Percentiles rank a stretch among this genome's conserved stretches.
These are phyloP conservation scores for Aspergillus hancockii DNA, from an alignment of 495 filamentous ascomycete genomes.

Conservation along the genomic window DNA sequence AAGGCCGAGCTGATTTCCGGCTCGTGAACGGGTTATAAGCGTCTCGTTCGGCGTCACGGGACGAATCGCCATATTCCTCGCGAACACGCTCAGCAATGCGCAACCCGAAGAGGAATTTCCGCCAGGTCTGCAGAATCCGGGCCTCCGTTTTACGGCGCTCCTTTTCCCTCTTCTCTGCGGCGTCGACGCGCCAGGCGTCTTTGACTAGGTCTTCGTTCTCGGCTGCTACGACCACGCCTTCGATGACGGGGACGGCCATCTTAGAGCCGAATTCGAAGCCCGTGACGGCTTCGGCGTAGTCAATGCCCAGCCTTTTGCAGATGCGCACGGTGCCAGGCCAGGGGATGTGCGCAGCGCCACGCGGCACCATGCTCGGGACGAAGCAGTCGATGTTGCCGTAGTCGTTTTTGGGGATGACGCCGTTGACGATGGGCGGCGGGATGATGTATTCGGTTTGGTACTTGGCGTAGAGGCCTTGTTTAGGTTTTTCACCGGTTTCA, in stretches of 20 bases:
- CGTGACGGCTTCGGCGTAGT: conserved; percentile 92
- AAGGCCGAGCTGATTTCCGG: conserved; percentile 10
- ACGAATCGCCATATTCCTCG: conserved; percentile 71
- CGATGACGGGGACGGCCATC: conserved; percentile 87
- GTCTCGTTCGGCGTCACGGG: conserved; percentile 38
- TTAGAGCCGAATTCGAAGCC: conserved; percentile 96
- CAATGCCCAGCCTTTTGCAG: conserved; percentile 80
- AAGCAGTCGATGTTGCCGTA: conserved; percentile 98
- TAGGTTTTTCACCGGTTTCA: conserved; percentile 75
- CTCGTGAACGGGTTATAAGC: conserved; percentile 41
- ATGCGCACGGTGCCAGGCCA: conserved; percentile 73
- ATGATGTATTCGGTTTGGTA: conserved; percentile 95
- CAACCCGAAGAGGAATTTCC: conserved; percentile 82
- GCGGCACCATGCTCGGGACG: conserved; percentile 87
- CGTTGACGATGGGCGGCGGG: conserved; percentile 77
- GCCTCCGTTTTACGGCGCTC: conserved; percentile 83
- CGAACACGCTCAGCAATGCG: conserved; percentile 77
- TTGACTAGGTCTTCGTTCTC: conserved; percentile 74
- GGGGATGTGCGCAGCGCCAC: conserved; percentile 80
- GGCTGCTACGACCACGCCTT: conserved; percentile 83
- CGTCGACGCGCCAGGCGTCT: conserved; percentile 81
- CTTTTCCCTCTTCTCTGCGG: conserved; percentile 72
- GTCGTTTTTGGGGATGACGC: conserved; percentile 88
- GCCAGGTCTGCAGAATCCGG: conserved; percentile 74
- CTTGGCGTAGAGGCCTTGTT: conserved; percentile 80